Conservation (phyloP, 129 eudicot species). For the Scalesia atractyloides region DNA sequence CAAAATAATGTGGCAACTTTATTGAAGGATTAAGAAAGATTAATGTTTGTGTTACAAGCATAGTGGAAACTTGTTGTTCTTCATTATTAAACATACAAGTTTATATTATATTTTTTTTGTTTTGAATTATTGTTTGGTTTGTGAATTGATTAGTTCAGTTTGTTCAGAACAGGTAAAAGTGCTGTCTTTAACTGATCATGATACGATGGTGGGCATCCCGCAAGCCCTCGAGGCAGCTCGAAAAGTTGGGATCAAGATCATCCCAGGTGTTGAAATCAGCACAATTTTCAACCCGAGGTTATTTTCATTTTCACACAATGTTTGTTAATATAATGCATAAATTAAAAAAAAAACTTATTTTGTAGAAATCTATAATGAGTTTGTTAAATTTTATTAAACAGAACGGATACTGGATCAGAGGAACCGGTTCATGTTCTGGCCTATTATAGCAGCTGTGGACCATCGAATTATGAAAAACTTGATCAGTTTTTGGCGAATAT, state of each 20-base stretch:
- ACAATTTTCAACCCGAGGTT: conserved; percentile 81
- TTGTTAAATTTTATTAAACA: conserved; percentile 24
- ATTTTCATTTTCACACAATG: not conserved
- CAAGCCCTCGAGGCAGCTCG: conserved; percentile 90
- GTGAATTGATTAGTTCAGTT: conserved; percentile 36
- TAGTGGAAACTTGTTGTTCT: not conserved
- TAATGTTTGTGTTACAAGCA: not conserved
- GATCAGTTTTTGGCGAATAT: conserved; percentile 70
- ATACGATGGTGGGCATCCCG: conserved; percentile 92
- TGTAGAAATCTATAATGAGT: not conserved
- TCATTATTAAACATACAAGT: not conserved
- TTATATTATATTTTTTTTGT: not conserved
- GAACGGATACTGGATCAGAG: conserved; percentile 66
- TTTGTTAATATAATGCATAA: not conserved
- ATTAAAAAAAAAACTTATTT: not conserved
- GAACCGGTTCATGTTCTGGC: conserved; percentile 98
- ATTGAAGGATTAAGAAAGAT: not conserved
- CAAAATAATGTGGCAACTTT: conserved; percentile 1
- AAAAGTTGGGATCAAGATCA: conserved; percentile 79
- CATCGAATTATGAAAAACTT: conserved; percentile 53
- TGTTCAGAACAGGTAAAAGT: conserved; percentile 92
- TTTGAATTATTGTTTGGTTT: conserved; percentile 16
- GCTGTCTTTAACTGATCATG: conserved; percentile 93
- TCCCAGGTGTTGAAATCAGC: conserved; percentile 97
- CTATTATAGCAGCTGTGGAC: conserved; percentile 92